Percentiles rank a stretch among this genome's conserved stretches.
Evolutionary conservation across 2,329 filamentous ascomycete species (phyloP).

Genomic region (Sarocladiaceae sp.): DNA sequence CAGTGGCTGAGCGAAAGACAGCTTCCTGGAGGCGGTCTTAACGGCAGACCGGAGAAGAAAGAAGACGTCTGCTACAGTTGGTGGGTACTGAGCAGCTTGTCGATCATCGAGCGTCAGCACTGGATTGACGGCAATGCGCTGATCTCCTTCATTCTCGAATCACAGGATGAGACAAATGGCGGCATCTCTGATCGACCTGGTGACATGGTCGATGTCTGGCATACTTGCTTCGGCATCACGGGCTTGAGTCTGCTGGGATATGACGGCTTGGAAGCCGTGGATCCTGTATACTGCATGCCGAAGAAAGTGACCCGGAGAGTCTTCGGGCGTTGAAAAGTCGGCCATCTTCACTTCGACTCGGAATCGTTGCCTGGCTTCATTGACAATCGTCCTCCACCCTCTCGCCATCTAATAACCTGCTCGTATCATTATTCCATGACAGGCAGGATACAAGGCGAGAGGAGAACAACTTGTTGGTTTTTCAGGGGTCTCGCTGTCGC

Average conservation of each 20-base stretch:
- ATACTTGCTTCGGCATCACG: slow-evolving; percentile 84
- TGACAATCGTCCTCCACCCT: slow-evolving; percentile 39
- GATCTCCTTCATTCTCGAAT: slow-evolving; percentile 75
- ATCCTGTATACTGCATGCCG: slow-evolving; percentile 85
- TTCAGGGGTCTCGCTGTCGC: slow-evolving; percentile 21
- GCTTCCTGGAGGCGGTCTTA: slow-evolving; percentile 79
- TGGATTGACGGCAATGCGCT: slow-evolving; percentile 90
- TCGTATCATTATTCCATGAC: slow-evolving; percentile 42
- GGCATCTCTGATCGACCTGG: slow-evolving; percentile 88
- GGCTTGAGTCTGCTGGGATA: slow-evolving; percentile 81
- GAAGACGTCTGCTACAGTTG: slow-evolving; percentile 99
- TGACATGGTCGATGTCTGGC: slow-evolving; percentile 96
- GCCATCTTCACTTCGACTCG: neutral
- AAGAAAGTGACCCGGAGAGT: slow-evolving; percentile 59
- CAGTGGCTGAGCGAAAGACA: slow-evolving; percentile 94
- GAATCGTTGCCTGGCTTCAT: neutral
- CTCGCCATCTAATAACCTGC: slow-evolving; percentile 70
- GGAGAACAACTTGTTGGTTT: slow-evolving; percentile 41
- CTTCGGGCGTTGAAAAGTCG: slow-evolving; percentile 29
- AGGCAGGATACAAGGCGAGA: slow-evolving; percentile 68
- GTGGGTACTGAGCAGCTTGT: slow-evolving; percentile 93
- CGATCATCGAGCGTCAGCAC: slow-evolving; percentile 81
- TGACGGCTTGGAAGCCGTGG: slow-evolving; percentile 72
- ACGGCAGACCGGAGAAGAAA: slow-evolving; percentile 90
- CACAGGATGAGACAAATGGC: slow-evolving; percentile 80